These are phyloP conservation scores for Triglochin maritima DNA, from an alignment of 106 monocot genomes.

Conservation along the genomic window DNA sequence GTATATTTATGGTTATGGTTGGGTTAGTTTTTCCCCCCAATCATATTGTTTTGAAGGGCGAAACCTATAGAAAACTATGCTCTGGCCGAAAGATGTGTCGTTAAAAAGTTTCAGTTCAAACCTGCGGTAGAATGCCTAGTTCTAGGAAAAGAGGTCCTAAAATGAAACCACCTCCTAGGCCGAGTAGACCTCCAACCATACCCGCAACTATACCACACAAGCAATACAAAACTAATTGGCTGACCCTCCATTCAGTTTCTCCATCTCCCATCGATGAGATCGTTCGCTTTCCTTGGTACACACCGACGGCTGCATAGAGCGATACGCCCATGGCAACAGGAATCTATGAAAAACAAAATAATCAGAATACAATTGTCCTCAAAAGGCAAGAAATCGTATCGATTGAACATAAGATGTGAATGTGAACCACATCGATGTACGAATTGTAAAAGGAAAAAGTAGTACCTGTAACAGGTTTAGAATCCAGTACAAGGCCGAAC, in stretches of 20 bases:
- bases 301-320: conserved; percentile 44
- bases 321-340: conserved; percentile 72
- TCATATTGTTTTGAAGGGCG: too few species aligned
- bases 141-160: conserved; percentile 47
- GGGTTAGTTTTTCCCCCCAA: too few species aligned
- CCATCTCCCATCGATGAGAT: conserved; percentile 58
- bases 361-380: too few species aligned
- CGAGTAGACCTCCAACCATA: conserved; percentile 43
- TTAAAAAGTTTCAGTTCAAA: conserved; percentile 5
- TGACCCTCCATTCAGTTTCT: conserved; percentile 22
- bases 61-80: too few species aligned
- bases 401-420: neutral
- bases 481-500: conserved; percentile 58
- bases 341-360: conserved; percentile 29
- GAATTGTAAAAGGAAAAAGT: neutral
- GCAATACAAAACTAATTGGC: conserved; percentile 24
- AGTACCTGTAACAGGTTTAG: conserved; percentile 53
- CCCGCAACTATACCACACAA: conserved; percentile 33
- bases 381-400: neutral
- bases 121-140: conserved; percentile 55
- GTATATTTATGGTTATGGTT: too few species aligned
- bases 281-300: conserved; percentile 52
- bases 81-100: too few species aligned
- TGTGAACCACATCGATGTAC: neutral
- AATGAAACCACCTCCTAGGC: conserved; percentile 56